Percentiles rank a stretch among this genome's conserved stretches.
Conservation (phyloP, 2,329 filamentous ascomycete genomes). For the Capronia americana region DNA sequence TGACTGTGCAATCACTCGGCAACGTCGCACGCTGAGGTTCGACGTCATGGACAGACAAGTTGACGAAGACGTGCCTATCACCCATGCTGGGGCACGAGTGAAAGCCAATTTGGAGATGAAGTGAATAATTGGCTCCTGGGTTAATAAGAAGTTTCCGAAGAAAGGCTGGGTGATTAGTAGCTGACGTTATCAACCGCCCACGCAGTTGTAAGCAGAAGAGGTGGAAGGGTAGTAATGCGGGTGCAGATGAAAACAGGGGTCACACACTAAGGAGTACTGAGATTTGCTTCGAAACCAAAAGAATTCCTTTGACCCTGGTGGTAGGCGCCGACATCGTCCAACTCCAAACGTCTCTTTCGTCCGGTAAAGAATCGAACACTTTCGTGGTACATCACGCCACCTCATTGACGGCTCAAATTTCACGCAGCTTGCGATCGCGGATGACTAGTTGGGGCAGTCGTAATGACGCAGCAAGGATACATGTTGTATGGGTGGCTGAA, state of each 20-base stretch:
- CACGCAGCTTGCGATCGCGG: background rate
- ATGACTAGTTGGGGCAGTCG: background rate
- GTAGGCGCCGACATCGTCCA: background rate
- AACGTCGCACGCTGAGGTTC: background rate
- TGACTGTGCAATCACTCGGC: background rate
- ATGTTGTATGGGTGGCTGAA: background rate
- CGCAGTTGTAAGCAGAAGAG: slow-evolving; percentile 12
- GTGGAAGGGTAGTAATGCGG: slow-evolving; percentile 13
- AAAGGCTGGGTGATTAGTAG: background rate
- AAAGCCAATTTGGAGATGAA: background rate
- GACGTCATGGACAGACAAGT: slow-evolving; percentile 7
- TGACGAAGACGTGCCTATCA: background rate
- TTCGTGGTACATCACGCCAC: background rate
- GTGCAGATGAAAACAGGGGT: background rate
- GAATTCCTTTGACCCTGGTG: background rate
- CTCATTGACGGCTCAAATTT: background rate
- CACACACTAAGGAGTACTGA: background rate
- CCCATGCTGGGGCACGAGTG: background rate
- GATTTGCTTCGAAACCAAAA: background rate
- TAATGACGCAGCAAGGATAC: background rate
- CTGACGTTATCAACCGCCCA: slow-evolving; percentile 18
- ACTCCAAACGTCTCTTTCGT: background rate
- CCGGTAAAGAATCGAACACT: background rate
- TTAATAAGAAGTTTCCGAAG: slow-evolving; percentile 4
- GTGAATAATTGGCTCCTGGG: slow-evolving; percentile 2